Conservation (phyloP, 495 filamentous ascomycete species). For the Neurospora sp. region DNA sequence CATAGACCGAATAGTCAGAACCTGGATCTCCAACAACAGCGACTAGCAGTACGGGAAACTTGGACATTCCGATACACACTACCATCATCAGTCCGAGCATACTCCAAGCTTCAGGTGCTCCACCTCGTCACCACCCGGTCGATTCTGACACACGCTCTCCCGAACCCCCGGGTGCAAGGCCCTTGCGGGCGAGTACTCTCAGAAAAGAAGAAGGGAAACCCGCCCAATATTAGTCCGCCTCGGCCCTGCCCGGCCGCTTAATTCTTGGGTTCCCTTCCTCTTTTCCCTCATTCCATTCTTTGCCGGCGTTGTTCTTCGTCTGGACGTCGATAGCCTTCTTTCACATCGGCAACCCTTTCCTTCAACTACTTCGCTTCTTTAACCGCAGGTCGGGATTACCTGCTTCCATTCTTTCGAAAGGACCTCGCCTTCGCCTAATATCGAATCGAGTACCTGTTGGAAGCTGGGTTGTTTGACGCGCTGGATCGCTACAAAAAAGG, state of each 20-base stretch:
- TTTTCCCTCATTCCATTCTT: conserved; percentile 21
- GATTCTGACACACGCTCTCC: conserved; percentile 31
- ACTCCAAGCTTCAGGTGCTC: too few relatives aligned
- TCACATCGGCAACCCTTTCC: conserved; percentile 27
- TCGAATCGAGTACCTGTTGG: neutral
- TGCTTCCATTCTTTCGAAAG: conserved; percentile 21
- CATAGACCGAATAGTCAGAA: conserved; percentile 38
- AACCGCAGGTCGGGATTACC: conserved; percentile 40
- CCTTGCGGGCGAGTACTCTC: conserved; percentile 13
- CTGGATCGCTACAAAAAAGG: neutral
- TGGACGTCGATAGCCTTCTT: conserved; percentile 37
- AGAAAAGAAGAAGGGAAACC: neutral
- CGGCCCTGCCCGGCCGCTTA: conserved; percentile 20
- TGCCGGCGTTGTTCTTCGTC: conserved; percentile 30
- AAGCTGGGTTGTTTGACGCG: neutral
- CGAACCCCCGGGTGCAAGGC: conserved; percentile 16
- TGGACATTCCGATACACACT: neutral
- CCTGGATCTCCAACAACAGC: conserved; percentile 31
- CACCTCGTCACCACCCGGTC: conserved; percentile 15
- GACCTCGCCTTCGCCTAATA: neutral
- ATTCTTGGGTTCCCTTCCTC: conserved; percentile 15
- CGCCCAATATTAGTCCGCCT: conserved; percentile 31
- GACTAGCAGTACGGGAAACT: neutral
- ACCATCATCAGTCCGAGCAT: conserved; percentile 5
- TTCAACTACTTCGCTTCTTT: conserved; percentile 10